A percentile compares a stretch with the other conserved stretches of the same genome.
These are phyloP conservation scores for Mycena sp. DNA, from an alignment of 1,284 basidiomycete species.

Conservation along the genomic window DNA sequence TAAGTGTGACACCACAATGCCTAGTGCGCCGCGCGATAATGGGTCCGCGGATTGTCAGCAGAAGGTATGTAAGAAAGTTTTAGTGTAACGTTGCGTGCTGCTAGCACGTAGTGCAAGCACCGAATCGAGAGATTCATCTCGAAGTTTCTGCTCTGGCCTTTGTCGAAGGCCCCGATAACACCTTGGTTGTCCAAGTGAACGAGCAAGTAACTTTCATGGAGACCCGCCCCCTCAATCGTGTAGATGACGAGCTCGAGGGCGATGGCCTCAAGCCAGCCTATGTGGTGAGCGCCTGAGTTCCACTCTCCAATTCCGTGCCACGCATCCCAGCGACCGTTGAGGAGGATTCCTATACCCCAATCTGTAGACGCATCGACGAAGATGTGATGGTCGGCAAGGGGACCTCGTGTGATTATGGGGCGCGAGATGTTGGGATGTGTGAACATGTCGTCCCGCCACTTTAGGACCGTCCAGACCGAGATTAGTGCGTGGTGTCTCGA, in stretches of 20 bases:
- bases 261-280: slow-evolving; percentile 47
- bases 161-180: slow-evolving; percentile 34
- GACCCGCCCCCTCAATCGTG: slow-evolving; percentile 1
- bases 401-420: slow-evolving; percentile 1
- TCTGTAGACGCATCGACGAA: slow-evolving; percentile 35
- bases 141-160: slow-evolving; percentile 25
- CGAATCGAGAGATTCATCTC: slow-evolving; percentile 28
- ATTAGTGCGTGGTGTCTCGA: slow-evolving; percentile 28
- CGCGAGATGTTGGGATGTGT: background rate
- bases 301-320: slow-evolving; percentile 43
- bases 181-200: slow-evolving; percentile 31
- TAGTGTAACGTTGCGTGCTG: slow-evolving; percentile 8
- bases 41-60: slow-evolving; percentile 32
- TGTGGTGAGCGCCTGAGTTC: slow-evolving; percentile 40
- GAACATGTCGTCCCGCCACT: slow-evolving; percentile 45
- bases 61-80: no score
- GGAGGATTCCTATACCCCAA: slow-evolving; percentile 50
- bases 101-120: slow-evolving; percentile 10
- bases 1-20: background rate
- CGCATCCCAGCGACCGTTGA: slow-evolving; percentile 39
- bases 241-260: slow-evolving; percentile 44
- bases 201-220: slow-evolving; percentile 9
- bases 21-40: slow-evolving; percentile 37
- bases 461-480: slow-evolving; percentile 38
- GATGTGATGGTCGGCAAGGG: slow-evolving; percentile 30